These are phyloP conservation scores for Cocos nucifera DNA, from an alignment of 176 grass and related monocot species.

Conservation along the genomic window DNA sequence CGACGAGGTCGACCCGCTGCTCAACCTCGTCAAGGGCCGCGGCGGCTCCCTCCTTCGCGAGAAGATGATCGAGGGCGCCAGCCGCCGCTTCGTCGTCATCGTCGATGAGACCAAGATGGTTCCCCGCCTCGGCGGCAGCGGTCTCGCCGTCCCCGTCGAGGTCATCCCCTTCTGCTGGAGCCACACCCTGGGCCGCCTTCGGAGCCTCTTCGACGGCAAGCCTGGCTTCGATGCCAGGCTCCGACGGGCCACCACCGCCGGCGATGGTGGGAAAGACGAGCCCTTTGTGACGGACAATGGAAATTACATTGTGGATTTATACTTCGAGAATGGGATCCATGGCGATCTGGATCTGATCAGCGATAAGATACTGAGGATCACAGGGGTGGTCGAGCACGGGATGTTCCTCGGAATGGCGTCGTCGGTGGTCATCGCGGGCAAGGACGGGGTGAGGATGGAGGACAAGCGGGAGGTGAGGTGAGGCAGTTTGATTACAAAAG, in stretches of 20 bases:
- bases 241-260: no score
- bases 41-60: neutral
- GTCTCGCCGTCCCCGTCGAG: neutral
- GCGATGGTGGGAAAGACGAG: neutral
- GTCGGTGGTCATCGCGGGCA: neutral
- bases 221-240: no score
- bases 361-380: constrained; percentile 2
- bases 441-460: neutral
- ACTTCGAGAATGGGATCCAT: constrained; percentile 1
- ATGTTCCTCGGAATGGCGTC: constrained; percentile 6
- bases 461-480: neutral
- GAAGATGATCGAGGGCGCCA: constrained; percentile 7
- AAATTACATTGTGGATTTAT: constrained; percentile 4
- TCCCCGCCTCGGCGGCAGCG: no score
- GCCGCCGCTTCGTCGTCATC: constrained; percentile 3
- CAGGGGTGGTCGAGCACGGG: neutral
- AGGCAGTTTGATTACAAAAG: no score
- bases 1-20: constrained; percentile 1
- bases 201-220: no score
- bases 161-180: neutral
- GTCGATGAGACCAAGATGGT: neutral
- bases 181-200: no score
- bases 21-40: neutral
- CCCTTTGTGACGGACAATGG: constrained; percentile 4
- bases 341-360: constrained; percentile 2